Evolutionary conservation across 192 early-diverging fungal genomes (phyloP).

Genomic region (Phlyctochytrium planicorne): DNA sequence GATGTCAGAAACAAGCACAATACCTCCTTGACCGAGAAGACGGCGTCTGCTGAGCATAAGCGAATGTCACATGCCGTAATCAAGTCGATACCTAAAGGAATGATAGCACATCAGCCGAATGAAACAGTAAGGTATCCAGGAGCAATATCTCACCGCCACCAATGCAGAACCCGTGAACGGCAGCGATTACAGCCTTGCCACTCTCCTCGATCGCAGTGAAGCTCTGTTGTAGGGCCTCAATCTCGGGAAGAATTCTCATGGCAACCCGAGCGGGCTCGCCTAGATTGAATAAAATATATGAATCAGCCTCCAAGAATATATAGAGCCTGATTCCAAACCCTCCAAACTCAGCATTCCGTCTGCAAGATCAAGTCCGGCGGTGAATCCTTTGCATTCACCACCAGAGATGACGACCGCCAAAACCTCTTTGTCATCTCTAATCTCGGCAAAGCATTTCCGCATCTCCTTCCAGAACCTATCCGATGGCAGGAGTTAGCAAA

Average conservation of each 20-base stretch:
- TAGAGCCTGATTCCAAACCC: constrained; percentile 16
- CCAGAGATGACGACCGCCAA: constrained; percentile 78
- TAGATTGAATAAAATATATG: neutral
- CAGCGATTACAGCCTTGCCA: constrained; percentile 87
- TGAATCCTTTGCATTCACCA: constrained; percentile 69
- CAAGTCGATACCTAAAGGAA: constrained; percentile 69
- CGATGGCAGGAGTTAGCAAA: no score
- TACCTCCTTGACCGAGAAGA: constrained; percentile 77
- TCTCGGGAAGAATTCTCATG: constrained; percentile 27
- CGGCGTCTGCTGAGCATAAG: constrained; percentile 70
- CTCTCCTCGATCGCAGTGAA: constrained; percentile 82
- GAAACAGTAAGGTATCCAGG: no score
- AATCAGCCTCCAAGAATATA: neutral
- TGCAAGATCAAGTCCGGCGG: constrained; percentile 79
- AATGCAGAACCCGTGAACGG: constrained; percentile 74
- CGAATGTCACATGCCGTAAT: constrained; percentile 93
- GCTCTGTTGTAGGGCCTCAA: constrained; percentile 33
- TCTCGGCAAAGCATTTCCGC: constrained; percentile 53
- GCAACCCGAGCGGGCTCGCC: constrained; percentile 39
- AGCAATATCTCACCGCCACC: no score
- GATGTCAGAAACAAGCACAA: neutral
- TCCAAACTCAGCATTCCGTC: constrained; percentile 15
- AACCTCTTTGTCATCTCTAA: constrained; percentile 65
- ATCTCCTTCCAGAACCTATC: constrained; percentile 70
- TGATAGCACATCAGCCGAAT: no score